phyloP scores from a whole-genome alignment of 305 asterid species.

The Fraxinus greggii region DNA sequence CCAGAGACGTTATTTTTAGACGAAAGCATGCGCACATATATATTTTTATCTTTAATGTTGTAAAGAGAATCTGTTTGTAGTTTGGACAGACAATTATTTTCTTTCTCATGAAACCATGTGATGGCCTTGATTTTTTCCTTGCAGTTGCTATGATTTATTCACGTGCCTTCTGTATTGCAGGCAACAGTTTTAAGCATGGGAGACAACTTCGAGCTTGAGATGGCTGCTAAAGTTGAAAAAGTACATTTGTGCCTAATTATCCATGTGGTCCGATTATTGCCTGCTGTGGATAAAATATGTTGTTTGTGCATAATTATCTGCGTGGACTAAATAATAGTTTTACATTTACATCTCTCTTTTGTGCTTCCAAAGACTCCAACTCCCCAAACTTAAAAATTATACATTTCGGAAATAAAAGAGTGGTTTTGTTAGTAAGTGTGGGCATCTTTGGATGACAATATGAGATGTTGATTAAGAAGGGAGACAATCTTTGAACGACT shows the following conservation, averaged over 20 bases:
- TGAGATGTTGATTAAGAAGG: background rate
- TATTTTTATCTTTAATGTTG: background rate
- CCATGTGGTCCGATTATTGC: background rate
- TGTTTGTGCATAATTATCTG: background rate
- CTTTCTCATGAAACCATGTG: constrained; percentile 1
- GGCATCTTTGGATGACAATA: background rate
- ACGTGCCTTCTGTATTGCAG: constrained; percentile 34
- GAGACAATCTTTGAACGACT: background rate
- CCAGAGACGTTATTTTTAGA: background rate
- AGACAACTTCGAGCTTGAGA: constrained; percentile 68
- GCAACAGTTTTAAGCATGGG: constrained; percentile 86
- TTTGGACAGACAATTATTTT: background rate
- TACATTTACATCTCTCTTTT: background rate
- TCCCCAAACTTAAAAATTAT: background rate
- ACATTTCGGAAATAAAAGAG: background rate
- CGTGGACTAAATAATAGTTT: background rate
- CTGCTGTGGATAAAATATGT: background rate
- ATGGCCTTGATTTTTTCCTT: constrained; percentile 14
- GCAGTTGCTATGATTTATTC: constrained; percentile 11
- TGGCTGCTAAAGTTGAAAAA: constrained; percentile 92
- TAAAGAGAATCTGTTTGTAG: background rate
- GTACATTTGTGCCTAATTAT: constrained; percentile 38
- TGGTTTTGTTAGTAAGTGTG: background rate
- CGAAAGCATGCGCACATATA: background rate
- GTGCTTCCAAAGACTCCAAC: background rate